These are phyloP conservation scores for Xylariales sp. DNA, from an alignment of 2,329 filamentous ascomycete species.

Conservation along the genomic window DNA sequence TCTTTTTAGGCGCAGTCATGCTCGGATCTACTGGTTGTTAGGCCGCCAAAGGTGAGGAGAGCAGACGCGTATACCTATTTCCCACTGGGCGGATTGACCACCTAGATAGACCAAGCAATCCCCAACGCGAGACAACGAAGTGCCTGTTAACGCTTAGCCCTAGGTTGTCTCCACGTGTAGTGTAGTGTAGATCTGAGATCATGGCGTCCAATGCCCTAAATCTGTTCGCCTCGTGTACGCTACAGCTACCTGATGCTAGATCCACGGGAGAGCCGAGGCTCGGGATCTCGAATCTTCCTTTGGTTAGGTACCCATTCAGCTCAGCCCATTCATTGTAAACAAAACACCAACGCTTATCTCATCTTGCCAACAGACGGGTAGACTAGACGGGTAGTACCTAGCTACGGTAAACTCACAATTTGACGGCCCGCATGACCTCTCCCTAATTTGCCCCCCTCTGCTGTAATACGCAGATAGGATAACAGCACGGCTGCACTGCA, in stretches of 20 bases:
- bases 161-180: constrained; percentile 8
- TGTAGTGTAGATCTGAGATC: not conserved
- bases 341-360: not conserved
- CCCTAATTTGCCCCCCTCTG: not conserved
- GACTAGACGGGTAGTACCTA: not conserved
- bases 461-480: not conserved
- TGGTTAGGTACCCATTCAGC: not conserved
- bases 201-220: constrained; percentile 14
- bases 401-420: not conserved
- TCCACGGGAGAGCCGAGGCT: not conserved
- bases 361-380: not conserved
- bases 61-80: constrained; percentile 17
- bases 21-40: not conserved
- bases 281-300: constrained; percentile 1
- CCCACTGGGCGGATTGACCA: constrained; percentile 5
- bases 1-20: not conserved
- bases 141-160: constrained; percentile 7
- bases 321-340: not conserved
- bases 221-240: not conserved
- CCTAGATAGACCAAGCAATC: constrained; percentile 11
- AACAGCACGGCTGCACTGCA: not conserved
- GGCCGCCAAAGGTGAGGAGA: constrained; percentile 3
- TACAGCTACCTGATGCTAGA: not conserved
- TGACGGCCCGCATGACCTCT: not conserved
- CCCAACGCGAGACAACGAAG: constrained; percentile 6